These are phyloP conservation scores for Ajuga chamaepitys DNA, from an alignment of 257 asterid species.

Conservation along the genomic window DNA sequence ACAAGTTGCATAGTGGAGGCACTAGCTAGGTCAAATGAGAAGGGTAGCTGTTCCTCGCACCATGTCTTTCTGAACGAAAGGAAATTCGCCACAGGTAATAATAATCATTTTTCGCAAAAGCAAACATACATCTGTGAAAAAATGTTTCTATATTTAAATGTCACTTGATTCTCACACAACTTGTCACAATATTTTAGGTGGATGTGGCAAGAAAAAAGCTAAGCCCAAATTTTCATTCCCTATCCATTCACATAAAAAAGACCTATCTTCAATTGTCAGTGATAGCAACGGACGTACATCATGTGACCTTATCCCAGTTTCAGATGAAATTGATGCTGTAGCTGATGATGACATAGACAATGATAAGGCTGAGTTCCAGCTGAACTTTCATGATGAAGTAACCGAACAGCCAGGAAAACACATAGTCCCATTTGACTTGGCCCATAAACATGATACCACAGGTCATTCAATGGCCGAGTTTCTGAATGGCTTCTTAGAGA, in stretches of 20 bases:
- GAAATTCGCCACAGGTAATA: conserved; percentile 43
- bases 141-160: background rate
- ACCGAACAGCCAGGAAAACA: conserved; percentile 19
- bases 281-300: conserved; percentile 26
- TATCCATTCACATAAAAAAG: conserved; percentile 31
- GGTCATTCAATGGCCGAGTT: conserved; percentile 65
- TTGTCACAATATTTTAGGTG: conserved; percentile 34
- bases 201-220: conserved; percentile 33
- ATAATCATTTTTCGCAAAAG: conserved; percentile 7
- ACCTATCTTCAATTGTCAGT: conserved; percentile 22
- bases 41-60: conserved; percentile 26
- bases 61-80: conserved; percentile 29
- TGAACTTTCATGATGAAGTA: conserved; percentile 27
- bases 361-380: conserved; percentile 22
- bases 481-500: conserved; percentile 48
- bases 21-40: conserved; percentile 36
- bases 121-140: background rate
- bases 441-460: conserved; percentile 20
- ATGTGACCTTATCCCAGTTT: conserved; percentile 16
- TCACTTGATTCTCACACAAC: background rate
- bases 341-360: conserved; percentile 24
- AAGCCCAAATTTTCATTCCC: conserved; percentile 44
- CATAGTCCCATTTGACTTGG: conserved; percentile 28
- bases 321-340: conserved; percentile 26
- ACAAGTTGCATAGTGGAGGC: conserved; percentile 49